Percentiles rank a stretch among this genome's conserved stretches.
Conservation (phyloP, 192 early-diverging fungal genomes). For the Podila horticola region DNA sequence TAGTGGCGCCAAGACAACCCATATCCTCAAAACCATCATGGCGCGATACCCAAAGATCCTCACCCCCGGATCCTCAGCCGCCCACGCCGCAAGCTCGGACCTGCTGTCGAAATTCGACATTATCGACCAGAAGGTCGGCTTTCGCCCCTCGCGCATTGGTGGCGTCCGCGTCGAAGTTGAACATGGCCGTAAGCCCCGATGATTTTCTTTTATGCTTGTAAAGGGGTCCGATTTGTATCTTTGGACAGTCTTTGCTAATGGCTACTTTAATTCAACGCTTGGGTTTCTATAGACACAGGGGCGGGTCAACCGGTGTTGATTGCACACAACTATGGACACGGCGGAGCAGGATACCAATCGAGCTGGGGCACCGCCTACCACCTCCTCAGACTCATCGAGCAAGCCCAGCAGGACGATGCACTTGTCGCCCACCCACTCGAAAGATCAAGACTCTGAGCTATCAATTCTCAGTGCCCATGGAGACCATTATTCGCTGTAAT, state of each 20-base stretch:
- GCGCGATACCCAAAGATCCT: slow-evolving; percentile 56
- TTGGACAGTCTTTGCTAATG: not conserved
- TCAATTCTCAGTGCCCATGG: not conserved
- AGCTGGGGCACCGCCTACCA: slow-evolving; percentile 67
- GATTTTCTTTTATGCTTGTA: not conserved
- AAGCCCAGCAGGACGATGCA: slow-evolving; percentile 15
- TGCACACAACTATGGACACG: slow-evolving; percentile 76
- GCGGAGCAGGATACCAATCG: slow-evolving; percentile 64
- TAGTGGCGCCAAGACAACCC: slow-evolving; percentile 39
- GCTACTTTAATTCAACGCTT: not conserved
- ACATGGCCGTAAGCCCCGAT: slow-evolving; percentile 42
- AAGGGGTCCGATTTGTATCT: not conserved
- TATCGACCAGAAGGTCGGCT: slow-evolving; percentile 61
- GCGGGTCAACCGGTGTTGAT: slow-evolving; percentile 47
- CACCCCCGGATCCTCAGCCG: slow-evolving; percentile 41
- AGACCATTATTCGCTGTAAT: not conserved
- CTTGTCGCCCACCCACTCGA: not conserved
- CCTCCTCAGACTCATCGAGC: slow-evolving; percentile 47
- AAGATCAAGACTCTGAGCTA: not conserved
- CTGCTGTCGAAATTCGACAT: slow-evolving; percentile 45
- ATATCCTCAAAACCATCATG: slow-evolving; percentile 50
- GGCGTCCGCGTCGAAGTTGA: slow-evolving; percentile 67
- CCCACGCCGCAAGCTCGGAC: slow-evolving; percentile 23
- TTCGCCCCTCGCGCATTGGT: slow-evolving; percentile 60
- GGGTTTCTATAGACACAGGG: slow-evolving; percentile 22